A percentile compares a stretch with the other conserved stretches of the same genome.
These are phyloP conservation scores for Draba incana DNA, from an alignment of 345 rosid species.

Conservation along the genomic window DNA sequence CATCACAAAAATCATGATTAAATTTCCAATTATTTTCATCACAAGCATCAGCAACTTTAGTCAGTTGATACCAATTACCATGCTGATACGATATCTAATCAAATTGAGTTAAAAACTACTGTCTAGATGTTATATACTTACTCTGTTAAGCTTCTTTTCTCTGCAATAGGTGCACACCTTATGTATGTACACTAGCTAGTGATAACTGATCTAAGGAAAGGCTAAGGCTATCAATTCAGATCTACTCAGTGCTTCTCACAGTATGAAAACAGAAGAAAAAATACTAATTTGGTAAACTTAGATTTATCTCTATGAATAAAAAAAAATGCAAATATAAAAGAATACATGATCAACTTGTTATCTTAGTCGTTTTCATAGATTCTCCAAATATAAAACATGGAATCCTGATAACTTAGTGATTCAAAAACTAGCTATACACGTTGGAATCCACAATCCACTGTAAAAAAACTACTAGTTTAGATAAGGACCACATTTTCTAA, in stretches of 20 bases:
- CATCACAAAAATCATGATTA: constrained; percentile 9
- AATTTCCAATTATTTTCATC: neutral
- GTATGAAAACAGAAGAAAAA: neutral
- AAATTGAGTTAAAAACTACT: neutral
- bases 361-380: constrained; percentile 17
- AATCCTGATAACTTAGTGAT: constrained; percentile 14
- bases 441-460: constrained; percentile 6
- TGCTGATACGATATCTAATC: neutral
- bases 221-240: no score
- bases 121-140: neutral
- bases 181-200: constrained; percentile 22
- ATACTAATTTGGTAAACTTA: neutral
- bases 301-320: constrained; percentile 7
- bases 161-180: neutral
- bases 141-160: neutral
- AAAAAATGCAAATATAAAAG: neutral
- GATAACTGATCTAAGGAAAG: neutral
- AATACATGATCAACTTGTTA: constrained; percentile 5
- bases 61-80: constrained; percentile 16
- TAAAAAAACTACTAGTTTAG: neutral
- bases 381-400: constrained; percentile 12
- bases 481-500: constrained; percentile 22
- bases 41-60: constrained; percentile 4
- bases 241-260: neutral
- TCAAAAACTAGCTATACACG: constrained; percentile 6